Base-by-base conservation (phyloP, 2,329 filamentous ascomycete species). In the Chaetoscypha palmicola region DNA sequence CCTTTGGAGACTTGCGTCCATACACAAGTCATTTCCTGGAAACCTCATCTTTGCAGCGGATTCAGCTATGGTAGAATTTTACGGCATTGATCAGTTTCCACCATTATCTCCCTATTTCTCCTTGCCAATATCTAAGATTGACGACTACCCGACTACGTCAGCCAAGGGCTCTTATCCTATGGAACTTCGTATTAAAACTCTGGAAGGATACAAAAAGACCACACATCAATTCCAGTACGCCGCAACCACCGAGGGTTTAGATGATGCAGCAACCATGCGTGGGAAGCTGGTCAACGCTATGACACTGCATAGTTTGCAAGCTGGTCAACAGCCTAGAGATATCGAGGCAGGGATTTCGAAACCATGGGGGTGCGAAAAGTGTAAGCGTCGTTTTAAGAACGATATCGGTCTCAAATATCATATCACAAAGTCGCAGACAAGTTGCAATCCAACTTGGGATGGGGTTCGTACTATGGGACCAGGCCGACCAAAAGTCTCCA, bases 321-420 rank as follows among this genome's bases (percentile, higher is more conserved):
- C 40, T 39, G 47, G 43, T 11, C 28, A 33, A 10, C 14, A 32
- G 12, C 35, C 47, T 7, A 36, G 47, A 20, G 51, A 54, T 26
- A 43, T 45, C 20, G 37, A 56, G 19, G 10, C 46, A 1, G 47
- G 52, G n/a, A 50, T 46, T 2, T 38, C 35, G 4, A 60, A 58
- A 34, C 56, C 59, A 11, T 63, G 52, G 42, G 46, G 46, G 12
- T 64, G 62, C 38, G 47, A 54, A 2, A 55, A 45, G 11, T 64
- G 62, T 40, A 50, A 45, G 4, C 43, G 48, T 1, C 39, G 52
- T 34, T 64, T 58, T 41, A 62, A 60, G 38, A 62, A 62, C 38
- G 45, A 55, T 7, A 54, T 55, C n/a, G 62, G 62, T 14, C 45
- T 64, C 3, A 52, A 59, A 36, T 64, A 64, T 43, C 62, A 64